Conservation (phyloP, 208 protist species). For the Leishmania guyanensis region DNA sequence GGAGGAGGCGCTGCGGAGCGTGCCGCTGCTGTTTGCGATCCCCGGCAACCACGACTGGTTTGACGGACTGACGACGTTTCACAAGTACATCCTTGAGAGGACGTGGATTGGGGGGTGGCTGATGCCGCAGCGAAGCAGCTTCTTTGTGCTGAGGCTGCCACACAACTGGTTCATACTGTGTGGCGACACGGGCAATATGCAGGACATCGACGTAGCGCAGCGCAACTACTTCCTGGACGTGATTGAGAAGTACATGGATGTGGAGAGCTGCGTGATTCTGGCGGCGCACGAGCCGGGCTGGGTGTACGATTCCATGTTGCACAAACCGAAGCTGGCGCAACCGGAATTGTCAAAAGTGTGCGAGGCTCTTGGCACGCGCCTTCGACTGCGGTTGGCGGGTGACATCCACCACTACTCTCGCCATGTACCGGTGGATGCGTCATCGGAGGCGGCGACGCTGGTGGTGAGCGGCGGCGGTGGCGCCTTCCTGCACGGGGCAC, state of each 20-base stretch:
- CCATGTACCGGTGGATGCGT: conserved; percentile 49
- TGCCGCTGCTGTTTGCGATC: conserved; percentile 84
- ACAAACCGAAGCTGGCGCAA: conserved; percentile 32
- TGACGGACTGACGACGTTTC: conserved; percentile 81
- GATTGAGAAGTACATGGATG: conserved; percentile 73
- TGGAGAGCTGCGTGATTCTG: conserved; percentile 75
- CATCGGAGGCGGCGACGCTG: conserved; percentile 62
- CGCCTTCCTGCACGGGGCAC: conserved; percentile 79
- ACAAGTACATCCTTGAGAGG: conserved; percentile 76
- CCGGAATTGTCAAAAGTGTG: conserved; percentile 52
- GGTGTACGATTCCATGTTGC: conserved; percentile 71
- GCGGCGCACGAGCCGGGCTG: conserved; percentile 76
- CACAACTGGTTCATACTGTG: conserved; percentile 89
- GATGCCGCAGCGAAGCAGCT: conserved; percentile 86
- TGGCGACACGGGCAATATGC: conserved; percentile 68
- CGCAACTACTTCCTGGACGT: conserved; percentile 83
- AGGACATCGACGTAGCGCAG: conserved; percentile 84
- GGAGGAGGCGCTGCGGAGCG: conserved; percentile 57
- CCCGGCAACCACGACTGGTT: conserved; percentile 92
- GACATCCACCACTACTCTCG: conserved; percentile 91
- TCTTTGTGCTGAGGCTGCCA: conserved; percentile 79
- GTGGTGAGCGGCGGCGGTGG: conserved; percentile 85
- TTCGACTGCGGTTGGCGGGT: conserved; percentile 65
- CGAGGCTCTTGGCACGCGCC: conserved; percentile 62
- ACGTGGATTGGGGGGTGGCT: conserved; percentile 86